phyloP scores from a whole-genome alignment of 2,329 filamentous ascomycete genomes.

The Xylariaceae sp. region DNA sequence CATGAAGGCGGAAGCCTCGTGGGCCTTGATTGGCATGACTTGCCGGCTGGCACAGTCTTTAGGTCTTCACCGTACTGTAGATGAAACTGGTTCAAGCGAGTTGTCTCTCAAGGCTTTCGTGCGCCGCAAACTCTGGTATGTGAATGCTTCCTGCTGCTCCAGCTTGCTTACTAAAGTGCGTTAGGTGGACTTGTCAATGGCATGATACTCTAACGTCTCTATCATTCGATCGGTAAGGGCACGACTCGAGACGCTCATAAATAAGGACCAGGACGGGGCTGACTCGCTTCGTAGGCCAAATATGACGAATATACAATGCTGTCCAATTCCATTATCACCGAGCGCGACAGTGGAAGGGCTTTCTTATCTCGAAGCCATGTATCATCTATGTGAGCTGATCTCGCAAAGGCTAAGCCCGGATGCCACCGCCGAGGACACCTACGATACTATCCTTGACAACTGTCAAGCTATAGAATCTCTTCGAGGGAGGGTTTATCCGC shows the following conservation, averaged over 20 bases:
- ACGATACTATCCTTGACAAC: conserved; percentile 53
- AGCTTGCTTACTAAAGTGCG: not conserved
- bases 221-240: conserved; percentile 56
- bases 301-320: conserved; percentile 57
- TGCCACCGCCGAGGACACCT: conserved; percentile 43
- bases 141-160: conserved; percentile 7
- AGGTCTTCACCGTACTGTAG: conserved; percentile 51
- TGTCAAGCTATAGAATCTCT: conserved; percentile 52
- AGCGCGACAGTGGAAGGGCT: conserved; percentile 42
- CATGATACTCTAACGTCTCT: conserved; percentile 63
- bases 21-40: conserved; percentile 60
- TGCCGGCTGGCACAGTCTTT: conserved; percentile 63
- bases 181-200: conserved; percentile 60
- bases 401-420: conserved; percentile 55
- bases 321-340: conserved; percentile 45
- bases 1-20: conserved; percentile 66
- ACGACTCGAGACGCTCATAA: not conserved
- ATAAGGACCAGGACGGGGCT: conserved; percentile 3
- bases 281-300: conserved; percentile 41
- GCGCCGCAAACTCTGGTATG: conserved; percentile 51
- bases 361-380: conserved; percentile 62
- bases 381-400: conserved; percentile 58
- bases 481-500: conserved; percentile 42
- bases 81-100: conserved; percentile 42
- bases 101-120: conserved; percentile 49